Percentiles rank a stretch among this genome's conserved stretches.
phyloP scores from a whole-genome alignment of 768 basidiomycete genomes.

The Podaxis sp. region DNA sequence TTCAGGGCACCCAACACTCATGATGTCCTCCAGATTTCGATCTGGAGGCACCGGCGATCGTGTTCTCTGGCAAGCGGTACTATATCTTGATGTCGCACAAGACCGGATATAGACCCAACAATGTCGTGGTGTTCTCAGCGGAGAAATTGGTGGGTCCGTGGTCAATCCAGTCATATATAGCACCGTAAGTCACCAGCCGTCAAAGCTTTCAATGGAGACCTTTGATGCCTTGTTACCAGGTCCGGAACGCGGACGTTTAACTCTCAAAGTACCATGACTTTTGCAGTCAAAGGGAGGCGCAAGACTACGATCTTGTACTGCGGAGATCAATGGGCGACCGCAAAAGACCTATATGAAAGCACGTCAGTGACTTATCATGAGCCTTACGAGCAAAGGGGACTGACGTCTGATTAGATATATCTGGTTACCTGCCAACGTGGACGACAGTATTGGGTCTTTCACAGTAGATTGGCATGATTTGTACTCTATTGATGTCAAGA shows the following conservation, averaged over 20 bases:
- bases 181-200: background rate
- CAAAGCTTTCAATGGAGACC: background rate
- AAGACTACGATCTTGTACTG: slow-evolving; percentile 7
- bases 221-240: background rate
- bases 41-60: slow-evolving; percentile 7
- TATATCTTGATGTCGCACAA: slow-evolving; percentile 12
- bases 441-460: slow-evolving; percentile 6
- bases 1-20: background rate
- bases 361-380: background rate
- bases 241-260: slow-evolving; percentile 8
- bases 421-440: slow-evolving; percentile 6
- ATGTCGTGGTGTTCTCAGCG: slow-evolving; percentile 11
- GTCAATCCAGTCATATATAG: slow-evolving; percentile 8
- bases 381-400: background rate
- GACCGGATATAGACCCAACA: slow-evolving; percentile 11
- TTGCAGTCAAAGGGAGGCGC: background rate
- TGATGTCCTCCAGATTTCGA: background rate
- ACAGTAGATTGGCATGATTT: slow-evolving; percentile 11
- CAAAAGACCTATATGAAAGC: slow-evolving; percentile 11
- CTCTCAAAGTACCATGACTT: slow-evolving; percentile 7
- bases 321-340: slow-evolving; percentile 9
- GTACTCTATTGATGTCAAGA: slow-evolving; percentile 5
- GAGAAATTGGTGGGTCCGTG: slow-evolving; percentile 10
- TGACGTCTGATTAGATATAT: background rate
- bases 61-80: slow-evolving; percentile 7